Percentiles rank a stretch among this genome's conserved stretches.
Evolutionary conservation across 345 rosid genomes (phyloP).

Genomic region (Adansonia digitata): DNA sequence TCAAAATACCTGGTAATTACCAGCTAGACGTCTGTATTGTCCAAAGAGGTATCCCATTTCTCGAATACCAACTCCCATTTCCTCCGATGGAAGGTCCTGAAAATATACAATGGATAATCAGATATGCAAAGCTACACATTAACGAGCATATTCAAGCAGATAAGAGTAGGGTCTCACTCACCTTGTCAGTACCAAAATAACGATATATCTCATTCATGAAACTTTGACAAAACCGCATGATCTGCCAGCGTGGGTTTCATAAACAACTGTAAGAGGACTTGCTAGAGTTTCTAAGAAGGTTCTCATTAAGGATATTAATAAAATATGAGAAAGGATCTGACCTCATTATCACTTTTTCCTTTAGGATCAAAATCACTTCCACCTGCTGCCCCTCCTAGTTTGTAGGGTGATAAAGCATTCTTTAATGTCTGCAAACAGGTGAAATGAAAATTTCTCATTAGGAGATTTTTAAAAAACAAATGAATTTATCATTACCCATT

Average conservation of each 20-base stretch:
- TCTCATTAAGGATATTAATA: constrained; percentile 6
- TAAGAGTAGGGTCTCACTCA: constrained; percentile 3
- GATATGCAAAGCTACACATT: constrained; percentile 1
- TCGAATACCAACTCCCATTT: constrained; percentile 95
- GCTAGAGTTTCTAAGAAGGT: constrained; percentile 22
- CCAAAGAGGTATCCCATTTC: constrained; percentile 99
- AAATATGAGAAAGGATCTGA: constrained; percentile 25
- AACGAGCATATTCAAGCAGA: neutral
- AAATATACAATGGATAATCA: constrained; percentile 7
- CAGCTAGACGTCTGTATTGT: constrained; percentile 90
- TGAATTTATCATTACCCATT: neutral
- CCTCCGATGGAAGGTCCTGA: constrained; percentile 98
- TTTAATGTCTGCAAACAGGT: constrained; percentile 64
- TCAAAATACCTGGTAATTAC: constrained; percentile 86
- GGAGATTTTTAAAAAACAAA: neutral
- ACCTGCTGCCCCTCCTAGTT: constrained; percentile 98
- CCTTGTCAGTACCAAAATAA: constrained; percentile 93
- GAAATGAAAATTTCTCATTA: constrained; percentile 11
- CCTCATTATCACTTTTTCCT: constrained; percentile 98
- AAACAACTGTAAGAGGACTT: constrained; percentile 28
- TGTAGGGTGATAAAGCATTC: constrained; percentile 91
- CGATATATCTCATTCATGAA: constrained; percentile 91
- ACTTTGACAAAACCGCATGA: constrained; percentile 99
- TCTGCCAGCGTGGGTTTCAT: constrained; percentile 47
- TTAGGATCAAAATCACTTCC: constrained; percentile 99